These are phyloP conservation scores for Zygosaccharomyces pseudorouxii DNA, from an alignment of 805 yeast genomes.

Conservation along the genomic window DNA sequence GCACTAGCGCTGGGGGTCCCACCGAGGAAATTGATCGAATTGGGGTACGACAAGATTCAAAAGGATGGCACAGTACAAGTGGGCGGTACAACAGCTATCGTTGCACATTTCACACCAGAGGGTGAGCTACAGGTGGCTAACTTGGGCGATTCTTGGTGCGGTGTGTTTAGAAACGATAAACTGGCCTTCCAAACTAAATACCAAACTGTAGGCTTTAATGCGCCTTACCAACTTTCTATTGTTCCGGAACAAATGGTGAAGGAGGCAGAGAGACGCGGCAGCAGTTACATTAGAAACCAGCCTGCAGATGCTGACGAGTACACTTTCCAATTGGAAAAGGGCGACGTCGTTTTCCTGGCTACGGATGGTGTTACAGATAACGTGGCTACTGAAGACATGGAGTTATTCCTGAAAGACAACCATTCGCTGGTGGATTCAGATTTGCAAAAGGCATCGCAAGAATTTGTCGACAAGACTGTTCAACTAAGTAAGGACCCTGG, in stretches of 20 bases:
- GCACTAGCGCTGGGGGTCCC: conserved; percentile 18
- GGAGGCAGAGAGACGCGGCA: conserved; percentile 50
- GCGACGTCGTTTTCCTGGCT: conserved; percentile 78
- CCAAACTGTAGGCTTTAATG: conserved; percentile 84
- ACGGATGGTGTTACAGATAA: conserved; percentile 95
- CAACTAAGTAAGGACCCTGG: conserved; percentile 65
- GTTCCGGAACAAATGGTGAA: conserved; percentile 60
- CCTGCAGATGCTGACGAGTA: conserved; percentile 69
- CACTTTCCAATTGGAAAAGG: conserved; percentile 56
- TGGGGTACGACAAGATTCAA: conserved; percentile 53
- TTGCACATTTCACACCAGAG: conserved; percentile 59
- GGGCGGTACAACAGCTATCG: conserved; percentile 92
- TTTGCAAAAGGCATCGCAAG: conserved; percentile 45
- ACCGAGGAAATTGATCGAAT: conserved; percentile 48
- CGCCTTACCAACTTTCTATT: conserved; percentile 86
- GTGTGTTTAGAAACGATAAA: conserved; percentile 64
- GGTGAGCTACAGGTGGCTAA: conserved; percentile 63
- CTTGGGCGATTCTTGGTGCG: conserved; percentile 93
- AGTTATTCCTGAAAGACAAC: conserved; percentile 56
- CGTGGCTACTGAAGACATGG: conserved; percentile 67
- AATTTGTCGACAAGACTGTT: conserved; percentile 63
- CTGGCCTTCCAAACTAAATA: conserved; percentile 63
- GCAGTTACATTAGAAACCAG: conserved; percentile 62
- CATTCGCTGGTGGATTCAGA: conserved; percentile 24
- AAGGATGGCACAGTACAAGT: conserved; percentile 62